Conservation (phyloP, 176 grass and related monocot genomes). For the maize (Zea mays) region DNA sequence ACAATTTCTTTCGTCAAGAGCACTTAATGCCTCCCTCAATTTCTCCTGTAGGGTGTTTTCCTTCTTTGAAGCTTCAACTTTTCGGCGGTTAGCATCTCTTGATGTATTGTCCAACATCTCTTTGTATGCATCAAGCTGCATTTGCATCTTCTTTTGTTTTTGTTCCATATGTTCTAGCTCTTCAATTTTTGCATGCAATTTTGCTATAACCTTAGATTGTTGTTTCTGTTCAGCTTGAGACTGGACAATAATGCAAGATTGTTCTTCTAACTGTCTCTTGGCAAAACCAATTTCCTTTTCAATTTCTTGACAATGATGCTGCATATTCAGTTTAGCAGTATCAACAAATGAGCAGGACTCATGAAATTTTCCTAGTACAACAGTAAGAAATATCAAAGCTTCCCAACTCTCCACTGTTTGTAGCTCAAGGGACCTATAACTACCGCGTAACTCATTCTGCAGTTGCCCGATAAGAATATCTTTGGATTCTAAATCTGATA, state of each 20-base stretch:
- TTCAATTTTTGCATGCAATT: conserved; percentile 46
- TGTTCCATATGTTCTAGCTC: conserved; percentile 48
- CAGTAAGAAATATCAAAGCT: conserved; percentile 19
- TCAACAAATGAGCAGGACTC: conserved; percentile 52
- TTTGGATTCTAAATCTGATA: conserved; percentile 47
- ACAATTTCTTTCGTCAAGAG: conserved; percentile 55
- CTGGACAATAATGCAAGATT: conserved; percentile 42
- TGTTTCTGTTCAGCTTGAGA: conserved; percentile 40
- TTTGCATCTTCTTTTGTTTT: conserved; percentile 48
- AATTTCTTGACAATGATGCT: conserved; percentile 33
- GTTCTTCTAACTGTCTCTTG: conserved; percentile 48
- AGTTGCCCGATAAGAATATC: conserved; percentile 47
- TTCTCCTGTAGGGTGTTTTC: conserved; percentile 56
- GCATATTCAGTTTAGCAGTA: conserved; percentile 39
- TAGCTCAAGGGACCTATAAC: conserved; percentile 42
- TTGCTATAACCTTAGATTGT: conserved; percentile 36
- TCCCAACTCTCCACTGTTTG: conserved; percentile 56
- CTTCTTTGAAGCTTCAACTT: conserved; percentile 52
- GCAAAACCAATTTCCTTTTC: conserved; percentile 37
- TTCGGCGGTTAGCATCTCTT: conserved; percentile 49
- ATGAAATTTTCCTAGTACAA: conserved; percentile 41
- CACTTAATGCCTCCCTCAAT: conserved; percentile 41
- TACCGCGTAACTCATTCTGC: conserved; percentile 55
- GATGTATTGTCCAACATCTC: conserved; percentile 53
- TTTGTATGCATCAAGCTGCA: conserved; percentile 56